phyloP scores from a whole-genome alignment of 2,329 filamentous ascomycete genomes.

The Ilyonectria robusta region DNA sequence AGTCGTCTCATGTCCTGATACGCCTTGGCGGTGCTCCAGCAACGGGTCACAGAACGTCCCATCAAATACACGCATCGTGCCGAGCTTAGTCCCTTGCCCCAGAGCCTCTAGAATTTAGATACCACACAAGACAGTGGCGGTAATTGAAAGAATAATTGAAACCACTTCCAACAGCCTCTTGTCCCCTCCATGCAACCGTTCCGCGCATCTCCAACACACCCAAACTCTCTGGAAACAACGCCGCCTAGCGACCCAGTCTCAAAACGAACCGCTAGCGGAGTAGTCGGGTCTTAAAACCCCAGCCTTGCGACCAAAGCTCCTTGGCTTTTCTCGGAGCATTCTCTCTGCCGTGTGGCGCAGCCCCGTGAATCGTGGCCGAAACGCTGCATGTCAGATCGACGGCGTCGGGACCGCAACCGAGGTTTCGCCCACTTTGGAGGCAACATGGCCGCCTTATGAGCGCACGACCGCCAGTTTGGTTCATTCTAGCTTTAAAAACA shows the following conservation, averaged over 20 bases:
- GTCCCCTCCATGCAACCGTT: not conserved
- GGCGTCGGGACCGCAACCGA: conserved; percentile 4
- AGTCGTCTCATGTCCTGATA: not conserved
- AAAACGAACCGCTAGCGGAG: not conserved
- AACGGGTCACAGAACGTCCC: not conserved
- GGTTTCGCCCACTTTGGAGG: conserved; percentile 21
- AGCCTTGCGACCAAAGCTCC: conserved; percentile 6
- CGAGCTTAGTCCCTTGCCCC: not conserved
- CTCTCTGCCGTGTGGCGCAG: conserved; percentile 12
- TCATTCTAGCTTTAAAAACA: not conserved
- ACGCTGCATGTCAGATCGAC: conserved; percentile 27
- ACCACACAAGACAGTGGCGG: conserved; percentile 9
- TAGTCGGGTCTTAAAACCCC: not conserved
- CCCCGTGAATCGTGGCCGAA: conserved; percentile 18
- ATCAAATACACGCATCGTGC: not conserved
- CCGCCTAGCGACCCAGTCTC: not conserved
- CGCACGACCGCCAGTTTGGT: not conserved
- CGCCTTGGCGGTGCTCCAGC: not conserved
- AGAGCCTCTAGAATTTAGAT: conserved; percentile 5
- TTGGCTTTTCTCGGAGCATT: conserved; percentile 1
- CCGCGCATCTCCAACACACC: not conserved
- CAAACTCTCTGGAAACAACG: conserved; percentile 8
- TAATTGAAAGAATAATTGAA: conserved; percentile 22
- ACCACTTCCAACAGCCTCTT: not conserved
- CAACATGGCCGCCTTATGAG: conserved; percentile 1